Conservation (phyloP, 2,329 filamentous ascomycete species). For the Aspergillus caelatus region DNA sequence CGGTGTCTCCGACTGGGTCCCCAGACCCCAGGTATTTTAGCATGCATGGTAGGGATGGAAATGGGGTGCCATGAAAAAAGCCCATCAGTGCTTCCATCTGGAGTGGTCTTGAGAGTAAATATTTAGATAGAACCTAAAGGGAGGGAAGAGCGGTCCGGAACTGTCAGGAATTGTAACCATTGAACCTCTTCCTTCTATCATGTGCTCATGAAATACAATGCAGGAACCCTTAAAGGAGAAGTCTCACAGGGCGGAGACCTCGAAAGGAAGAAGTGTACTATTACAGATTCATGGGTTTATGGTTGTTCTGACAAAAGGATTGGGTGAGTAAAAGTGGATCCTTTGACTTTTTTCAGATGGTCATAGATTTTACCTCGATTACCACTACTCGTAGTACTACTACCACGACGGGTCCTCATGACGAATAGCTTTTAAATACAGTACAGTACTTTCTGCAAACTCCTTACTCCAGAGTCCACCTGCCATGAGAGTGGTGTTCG, state of each 20-base stretch:
- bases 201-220: background rate
- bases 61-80: background rate
- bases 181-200: background rate
- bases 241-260: conserved; percentile 12
- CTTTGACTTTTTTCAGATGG: background rate
- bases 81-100: background rate
- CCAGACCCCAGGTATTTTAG: background rate
- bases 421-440: background rate
- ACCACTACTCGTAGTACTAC: no score
- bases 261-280: background rate
- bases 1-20: conserved; percentile 22
- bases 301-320: conserved; percentile 10
- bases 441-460: conserved; percentile 1
- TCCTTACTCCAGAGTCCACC: background rate
- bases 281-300: conserved; percentile 5
- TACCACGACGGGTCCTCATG: background rate
- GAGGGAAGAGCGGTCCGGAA: background rate
- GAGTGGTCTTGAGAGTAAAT: background rate
- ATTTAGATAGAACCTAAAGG: background rate
- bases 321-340: conserved; percentile 12
- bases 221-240: conserved; percentile 10
- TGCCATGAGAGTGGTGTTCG: background rate
- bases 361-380: background rate
- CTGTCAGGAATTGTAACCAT: background rate
- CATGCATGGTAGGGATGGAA: background rate